Evolutionary conservation across 208 protist species (phyloP), one percentile per base, ranked within the genome.

Genomic region (Balamuthia mandrillaris): DNA sequence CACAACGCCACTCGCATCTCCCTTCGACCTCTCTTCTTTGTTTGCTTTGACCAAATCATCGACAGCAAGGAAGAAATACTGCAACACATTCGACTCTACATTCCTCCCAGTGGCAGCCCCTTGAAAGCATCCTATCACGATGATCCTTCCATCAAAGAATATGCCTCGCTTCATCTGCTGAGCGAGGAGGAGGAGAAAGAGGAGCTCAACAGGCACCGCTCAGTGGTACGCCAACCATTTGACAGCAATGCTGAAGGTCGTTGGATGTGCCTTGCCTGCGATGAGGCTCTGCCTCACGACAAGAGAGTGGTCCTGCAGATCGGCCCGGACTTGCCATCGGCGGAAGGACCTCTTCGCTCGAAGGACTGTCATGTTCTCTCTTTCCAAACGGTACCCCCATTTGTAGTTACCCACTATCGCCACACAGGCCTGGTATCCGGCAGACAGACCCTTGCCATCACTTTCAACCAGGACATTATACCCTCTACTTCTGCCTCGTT

Each of bases 321-420:
- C 37, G 77, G 77, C 21, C 77, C 77, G 27, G 14, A 83, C 52
- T 47, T 84, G 2, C 77, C 77, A 41, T 84, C 77, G 77, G 56
- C 33, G 29, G 77, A 84, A 41, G 77, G 77, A 18, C 24, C 77
- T 29, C 56, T 84, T n/a, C n/a, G n/a, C n/a, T n/a, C n/a, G n/a
- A n/a, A n/a, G n/a, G n/a, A n/a, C n/a, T n/a, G n/a, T n/a, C n/a
- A n/a, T n/a, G n/a, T n/a, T n/a, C n/a, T n/a, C n/a, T n/a, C n/a
- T n/a, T n/a, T n/a, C n/a, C n/a, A n/a, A n/a, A n/a, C n/a, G n/a
- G n/a, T n/a, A n/a, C n/a, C n/a, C n/a, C n/a, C n/a, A n/a, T n/a
- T n/a, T n/a, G n/a, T n/a, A n/a, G n/a, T n/a, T n/a, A n/a, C n/a
- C n/a, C n/a, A n/a, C n/a, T n/a, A n/a, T n/a, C n/a, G n/a, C n/a